Base-by-base conservation (phyloP, 345 rosid genomes). In the Lumnitzera littorea region DNA sequence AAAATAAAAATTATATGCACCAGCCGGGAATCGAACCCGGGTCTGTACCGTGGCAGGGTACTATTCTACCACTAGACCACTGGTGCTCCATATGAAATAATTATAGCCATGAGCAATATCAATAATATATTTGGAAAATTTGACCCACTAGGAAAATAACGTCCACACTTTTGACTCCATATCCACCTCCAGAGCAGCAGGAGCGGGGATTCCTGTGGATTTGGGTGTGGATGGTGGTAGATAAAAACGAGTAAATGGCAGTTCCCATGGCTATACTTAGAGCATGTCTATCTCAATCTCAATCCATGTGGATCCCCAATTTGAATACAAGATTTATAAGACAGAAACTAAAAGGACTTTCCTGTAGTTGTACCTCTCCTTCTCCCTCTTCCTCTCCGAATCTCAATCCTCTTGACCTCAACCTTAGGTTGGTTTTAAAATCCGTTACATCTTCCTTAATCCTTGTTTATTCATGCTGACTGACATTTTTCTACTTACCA, bases 11-110 rank as follows among this genome's bases (percentile, higher is more conserved):
- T 20, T 20, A 20, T 20, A 0, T 60, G 84, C 85, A 78, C 86
- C 82, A 80, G 84, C 74, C 75, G 79, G 78, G 74, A 65, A 72
- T 82, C 82, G 84, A 86, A 82, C 90, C 83, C 79, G 82, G 94
- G 88, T 78, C 84, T 75, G 80, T 78, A 86, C 87, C 76, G 81
- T 80, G 81, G 83, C 82, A 84, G 78, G 81, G 81, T 86, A 82
- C 84, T 86, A 84, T 87, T 84, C 86, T 87, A 87, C 84, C 86
- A 82, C 86, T 80, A 82, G 88, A 82, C 90, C 83, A 82, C 84
- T 80, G 95, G 90, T 80, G 88, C 86, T 29, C 7, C 1, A 6
- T 29, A 29, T 29, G 3, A 3, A 29, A 29, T 29, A 2, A 3
- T 29, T 29, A 29, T 1, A 20, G 20, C 20, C 36, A 3, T 6